phyloP scores from a whole-genome alignment of 1,284 basidiomycete species.

The Coriolopsis trogii region DNA sequence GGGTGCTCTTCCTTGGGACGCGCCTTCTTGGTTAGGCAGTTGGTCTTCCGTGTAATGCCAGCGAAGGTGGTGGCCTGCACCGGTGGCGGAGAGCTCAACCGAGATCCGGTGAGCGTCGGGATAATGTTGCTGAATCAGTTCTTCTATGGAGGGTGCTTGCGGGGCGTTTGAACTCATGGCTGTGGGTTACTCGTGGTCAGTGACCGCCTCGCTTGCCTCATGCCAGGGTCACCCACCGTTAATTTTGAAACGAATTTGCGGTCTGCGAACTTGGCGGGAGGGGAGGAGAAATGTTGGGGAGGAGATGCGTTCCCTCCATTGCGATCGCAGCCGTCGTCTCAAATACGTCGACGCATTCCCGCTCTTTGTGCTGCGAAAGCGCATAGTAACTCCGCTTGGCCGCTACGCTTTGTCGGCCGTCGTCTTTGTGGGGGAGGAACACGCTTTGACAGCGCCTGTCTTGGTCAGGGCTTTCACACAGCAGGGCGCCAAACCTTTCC shows the following conservation, averaged over 20 bases:
- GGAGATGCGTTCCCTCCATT: no score
- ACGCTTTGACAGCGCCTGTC: slow-evolving; percentile 3
- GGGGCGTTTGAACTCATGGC: no score
- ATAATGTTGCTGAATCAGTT: slow-evolving; percentile 1
- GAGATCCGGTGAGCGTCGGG: slow-evolving; percentile 3
- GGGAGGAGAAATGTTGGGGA: slow-evolving; percentile 2
- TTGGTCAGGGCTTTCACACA: background rate
- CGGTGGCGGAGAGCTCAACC: slow-evolving; percentile 5
- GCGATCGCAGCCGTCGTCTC: no score
- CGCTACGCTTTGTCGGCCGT: slow-evolving; percentile 18
- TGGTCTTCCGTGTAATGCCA: slow-evolving; percentile 13
- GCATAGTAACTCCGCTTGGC: background rate
- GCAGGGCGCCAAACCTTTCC: background rate
- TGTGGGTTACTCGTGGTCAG: no score
- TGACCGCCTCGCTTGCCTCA: no score
- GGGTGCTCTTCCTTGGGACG: background rate
- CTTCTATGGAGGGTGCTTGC: background rate
- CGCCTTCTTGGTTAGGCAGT: background rate
- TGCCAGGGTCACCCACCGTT: no score
- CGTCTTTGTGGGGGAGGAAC: slow-evolving; percentile 4
- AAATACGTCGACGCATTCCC: slow-evolving; percentile 14
- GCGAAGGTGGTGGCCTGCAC: slow-evolving; percentile 6
- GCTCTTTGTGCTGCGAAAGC: slow-evolving; percentile 12
- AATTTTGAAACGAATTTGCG: no score
- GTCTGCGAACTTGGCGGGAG: no score